Percentiles rank a stretch among this genome's conserved stretches.
Evolutionary conservation across 805 yeast species (phyloP).

Genomic region (Candida ovalis): DNA sequence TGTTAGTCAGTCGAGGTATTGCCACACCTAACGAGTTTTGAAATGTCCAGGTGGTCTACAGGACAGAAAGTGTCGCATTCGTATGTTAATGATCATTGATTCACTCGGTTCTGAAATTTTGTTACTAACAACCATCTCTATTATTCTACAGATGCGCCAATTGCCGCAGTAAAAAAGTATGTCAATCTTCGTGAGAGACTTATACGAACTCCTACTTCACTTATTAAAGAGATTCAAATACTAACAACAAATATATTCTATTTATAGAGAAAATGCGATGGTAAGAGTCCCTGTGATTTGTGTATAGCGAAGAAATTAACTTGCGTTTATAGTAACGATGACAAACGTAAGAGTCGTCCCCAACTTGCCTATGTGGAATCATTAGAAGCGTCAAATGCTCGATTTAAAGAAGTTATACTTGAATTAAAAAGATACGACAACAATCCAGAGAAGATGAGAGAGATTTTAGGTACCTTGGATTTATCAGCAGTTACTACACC

Average conservation of each 20-base stretch:
- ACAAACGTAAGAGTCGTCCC: slow-evolving; percentile 7
- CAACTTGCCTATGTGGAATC: slow-evolving; percentile 8
- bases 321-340: slow-evolving; percentile 5
- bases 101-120: not conserved
- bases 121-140: not conserved
- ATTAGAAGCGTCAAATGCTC: slow-evolving; percentile 7
- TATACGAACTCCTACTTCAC: not conserved
- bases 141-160: not conserved
- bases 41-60: not conserved
- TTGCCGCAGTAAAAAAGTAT: not conserved
- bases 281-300: not conserved
- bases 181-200: not conserved
- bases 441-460: not conserved
- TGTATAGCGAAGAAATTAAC: not conserved
- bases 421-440: not conserved
- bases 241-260: not conserved
- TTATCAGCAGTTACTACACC: not conserved
- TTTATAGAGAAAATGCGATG: not conserved
- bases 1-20: no score
- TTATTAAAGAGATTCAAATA: not conserved
- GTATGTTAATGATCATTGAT: not conserved
- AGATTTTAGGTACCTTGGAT: not conserved
- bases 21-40: not conserved
- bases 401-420: slow-evolving; percentile 1
- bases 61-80: not conserved